Evolutionary conservation across 495 filamentous ascomycete genomes (phyloP), one percentile per base, ranked within the genome.

Genomic region (Penicillium pancosmium): DNA sequence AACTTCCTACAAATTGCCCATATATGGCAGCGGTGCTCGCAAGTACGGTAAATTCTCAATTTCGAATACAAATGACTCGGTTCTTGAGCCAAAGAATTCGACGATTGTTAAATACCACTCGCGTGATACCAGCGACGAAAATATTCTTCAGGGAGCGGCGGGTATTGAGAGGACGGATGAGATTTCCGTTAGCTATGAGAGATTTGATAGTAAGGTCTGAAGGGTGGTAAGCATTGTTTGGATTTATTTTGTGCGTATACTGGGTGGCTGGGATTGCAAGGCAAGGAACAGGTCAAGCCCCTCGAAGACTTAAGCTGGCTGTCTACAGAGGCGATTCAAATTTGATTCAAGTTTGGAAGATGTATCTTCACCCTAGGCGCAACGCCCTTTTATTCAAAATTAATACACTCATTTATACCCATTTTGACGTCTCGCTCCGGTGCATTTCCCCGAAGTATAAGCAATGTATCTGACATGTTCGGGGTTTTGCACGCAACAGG

Each of bases 121-220:
- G 1, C 49, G 50, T 1, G 60, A 69, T 25, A 50, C 40, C 5
- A 67, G 67, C 12, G 59, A 69, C 44, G 64, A 69, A 48, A 53
- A 53, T 34, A 69, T 69, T 35, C 51, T 69, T 19, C 55, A 52
- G 5, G 56, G 56, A 11, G 59, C 59, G 18, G 64, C 61, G 9
- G 64, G 59, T 13, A 69, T 69, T 48, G 67, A 64, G 19, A 57
- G 67, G 46, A 69, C 59, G 15, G 67, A 69, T 48, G 67, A 67
- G 48, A 51, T 69, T 35, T 54, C 56, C 4, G 57, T 67, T 38
- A 67, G 59, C 16, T 69, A 67, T 52, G 64, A 67, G 55, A 5
- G 46, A 9, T 48, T 48, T 27, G 46, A 48, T 48, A 48, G 46
- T 13, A 48, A 48, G 15, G 46, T 48, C 16, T 44, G 41, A 44